A percentile compares a stretch with the other conserved stretches of the same genome.
phyloP scores from a whole-genome alignment of 768 basidiomycete species.

The Candolleomyces aberdarensis region DNA sequence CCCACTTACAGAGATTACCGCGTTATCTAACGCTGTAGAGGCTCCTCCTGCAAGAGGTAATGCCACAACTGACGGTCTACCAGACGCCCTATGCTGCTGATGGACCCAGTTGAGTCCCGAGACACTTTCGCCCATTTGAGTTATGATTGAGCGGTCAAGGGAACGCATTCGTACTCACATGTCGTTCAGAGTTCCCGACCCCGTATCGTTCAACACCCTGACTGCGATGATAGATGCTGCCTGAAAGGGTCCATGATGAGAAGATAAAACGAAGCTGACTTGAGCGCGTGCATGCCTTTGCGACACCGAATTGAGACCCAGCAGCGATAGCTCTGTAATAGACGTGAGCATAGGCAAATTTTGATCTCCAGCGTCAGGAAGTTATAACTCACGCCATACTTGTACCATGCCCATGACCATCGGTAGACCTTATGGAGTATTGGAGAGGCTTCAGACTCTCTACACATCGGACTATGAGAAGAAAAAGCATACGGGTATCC shows the following conservation, averaged over 20 bases:
- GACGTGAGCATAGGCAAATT: not conserved
- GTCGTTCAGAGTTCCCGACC: not conserved
- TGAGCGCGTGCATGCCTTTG: not conserved
- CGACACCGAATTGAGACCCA: not conserved
- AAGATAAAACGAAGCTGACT: not conserved
- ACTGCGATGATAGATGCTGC: not conserved
- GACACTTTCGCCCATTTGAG: not conserved
- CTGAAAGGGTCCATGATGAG: not conserved
- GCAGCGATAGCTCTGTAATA: not conserved
- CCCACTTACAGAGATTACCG: not conserved
- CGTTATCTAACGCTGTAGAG: not conserved
- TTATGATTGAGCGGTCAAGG: not conserved
- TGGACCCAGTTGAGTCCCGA: not conserved
- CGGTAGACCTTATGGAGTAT: not conserved
- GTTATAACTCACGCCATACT: not conserved
- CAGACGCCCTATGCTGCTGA: not conserved
- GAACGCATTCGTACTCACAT: not conserved
- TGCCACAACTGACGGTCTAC: not conserved
- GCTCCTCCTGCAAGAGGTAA: not conserved
- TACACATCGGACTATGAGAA: not conserved
- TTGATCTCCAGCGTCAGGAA: not conserved
- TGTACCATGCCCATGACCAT: not conserved
- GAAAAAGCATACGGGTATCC: not conserved
- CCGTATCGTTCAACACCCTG: not conserved
- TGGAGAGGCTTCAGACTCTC: not conserved